Conservation (phyloP, 129 eudicot species). For the Centella asiatica region DNA sequence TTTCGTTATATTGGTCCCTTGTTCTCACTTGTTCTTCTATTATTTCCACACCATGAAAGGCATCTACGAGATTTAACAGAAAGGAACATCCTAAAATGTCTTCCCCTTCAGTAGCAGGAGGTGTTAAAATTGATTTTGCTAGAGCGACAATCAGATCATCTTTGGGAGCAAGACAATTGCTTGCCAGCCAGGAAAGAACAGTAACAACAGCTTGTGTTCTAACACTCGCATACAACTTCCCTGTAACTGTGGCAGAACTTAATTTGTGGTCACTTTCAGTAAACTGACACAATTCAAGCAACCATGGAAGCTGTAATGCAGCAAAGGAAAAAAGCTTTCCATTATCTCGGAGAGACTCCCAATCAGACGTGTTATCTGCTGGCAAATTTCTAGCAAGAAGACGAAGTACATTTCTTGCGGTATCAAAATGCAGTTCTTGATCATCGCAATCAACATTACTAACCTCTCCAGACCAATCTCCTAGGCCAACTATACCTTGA, state of each 20-base stretch:
- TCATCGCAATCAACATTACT: slow-evolving; percentile 21
- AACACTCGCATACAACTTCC: slow-evolving; percentile 31
- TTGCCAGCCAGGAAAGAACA: slow-evolving; percentile 75
- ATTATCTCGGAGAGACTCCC: slow-evolving; percentile 59
- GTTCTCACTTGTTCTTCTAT: slow-evolving; percentile 67
- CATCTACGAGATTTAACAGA: slow-evolving; percentile 75
- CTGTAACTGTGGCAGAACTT: slow-evolving; percentile 23
- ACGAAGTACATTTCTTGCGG: slow-evolving; percentile 39
- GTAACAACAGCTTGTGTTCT: slow-evolving; percentile 56
- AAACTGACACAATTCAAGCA: slow-evolving; percentile 48
- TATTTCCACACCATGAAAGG: slow-evolving; percentile 79
- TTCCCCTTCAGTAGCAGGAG: slow-evolving; percentile 86
- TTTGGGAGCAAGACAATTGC: slow-evolving; percentile 60
- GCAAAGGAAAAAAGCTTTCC: slow-evolving; percentile 59
- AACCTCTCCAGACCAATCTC: slow-evolving; percentile 41
- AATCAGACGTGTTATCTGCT: slow-evolving; percentile 34
- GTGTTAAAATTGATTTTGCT: slow-evolving; percentile 62
- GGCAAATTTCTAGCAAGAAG: slow-evolving; percentile 50
- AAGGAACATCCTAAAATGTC: slow-evolving; percentile 78
- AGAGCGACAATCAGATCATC: slow-evolving; percentile 68
- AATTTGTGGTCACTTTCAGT: slow-evolving; percentile 37
- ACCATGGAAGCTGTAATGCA: slow-evolving; percentile 76
- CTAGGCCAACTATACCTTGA: slow-evolving; percentile 29
- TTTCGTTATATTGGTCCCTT: slow-evolving; percentile 65
- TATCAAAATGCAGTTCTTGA: slow-evolving; percentile 29